Base-by-base conservation (phyloP, 78 protist species). In the Isochrysis galbana region DNA sequence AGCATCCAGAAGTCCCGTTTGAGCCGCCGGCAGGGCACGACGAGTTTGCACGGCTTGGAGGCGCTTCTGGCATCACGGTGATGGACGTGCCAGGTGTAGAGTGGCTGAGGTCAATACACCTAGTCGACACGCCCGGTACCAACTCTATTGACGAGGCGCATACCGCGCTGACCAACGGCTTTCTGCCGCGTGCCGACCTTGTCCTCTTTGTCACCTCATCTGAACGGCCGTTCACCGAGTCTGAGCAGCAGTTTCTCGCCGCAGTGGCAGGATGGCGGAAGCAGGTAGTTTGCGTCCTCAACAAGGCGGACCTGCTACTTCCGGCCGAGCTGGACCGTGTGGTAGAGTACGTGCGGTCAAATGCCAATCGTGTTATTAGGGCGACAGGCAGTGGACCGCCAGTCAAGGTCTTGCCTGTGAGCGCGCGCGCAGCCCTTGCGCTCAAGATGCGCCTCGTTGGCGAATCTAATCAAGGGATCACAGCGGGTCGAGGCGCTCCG, bases 71-170 rank as follows among this genome's bases (percentile, higher is more conserved):
- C n/a, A 19, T 4, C 10, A 42, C 38, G 39, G 82, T 36, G 39
- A 5, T 36, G 82, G 45, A 36, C 82, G 82, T 4, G 14, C 38
- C 10, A 5, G 45, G 5, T 42, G 82, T 72, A 19, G 82, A 29
- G 41, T 72, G 82, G 82, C 82, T 72, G 45, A 38, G 82, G 46
- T 5, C 4, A 5, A 36, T 4, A 4, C 17, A 29, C 45, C 45
- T 72, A 19, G 82, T 72, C 82, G 82, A 72, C 82, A 72, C 82
- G 82, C 82, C 82, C n/a, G 82, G 82, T 23, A 72, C 82, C 5
- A 72, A 72, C 82, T 4, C 82, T 17, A 36, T 72, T 42, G 42
- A 36, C 82, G 45, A 3, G 82, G 21, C 45, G 14, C 82, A 72
- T 42, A 29, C 36, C 45, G 82, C 42, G 42, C 82, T 72, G 45